Base-by-base conservation (phyloP, 148 eudicot genomes). In the Amaranthus palmeri region DNA sequence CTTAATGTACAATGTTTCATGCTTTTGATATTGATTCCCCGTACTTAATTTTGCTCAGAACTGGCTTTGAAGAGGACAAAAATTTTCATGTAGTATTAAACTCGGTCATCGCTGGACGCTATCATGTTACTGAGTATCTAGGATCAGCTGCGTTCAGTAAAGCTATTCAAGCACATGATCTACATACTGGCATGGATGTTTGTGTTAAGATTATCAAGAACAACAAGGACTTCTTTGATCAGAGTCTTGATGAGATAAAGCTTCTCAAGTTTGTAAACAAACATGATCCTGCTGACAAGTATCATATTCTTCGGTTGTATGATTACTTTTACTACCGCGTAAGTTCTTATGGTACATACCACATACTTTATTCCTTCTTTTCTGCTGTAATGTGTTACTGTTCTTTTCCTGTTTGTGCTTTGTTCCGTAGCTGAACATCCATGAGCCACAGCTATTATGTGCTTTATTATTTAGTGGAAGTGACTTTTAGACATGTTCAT, bases 81-180 rank as follows among this genome's bases (percentile, higher is more conserved):
- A 95, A 92, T 75, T 95, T 92, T 72, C 86, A 92, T 74, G 99
- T 92, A 61, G 92, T 91, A 63, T 72, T 95, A 58, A 95, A 95
- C 72, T 95, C 98, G 3, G 96, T 95, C 63, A 81, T 95, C 73
- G 98, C 97, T 57, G 98, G 98, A 60, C 92, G 98, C 67, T 95
- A 95, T 85, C 98, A 95, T 81, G 97, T 95, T 69, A 91, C 98
- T 55, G 98, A 91, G 81, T 95, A 91, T 87, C 97, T 95, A 70
- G 98, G 98, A 74, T 95, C 98, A 60, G 98, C 98, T 76, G 98
- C 98, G 53, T 95, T 95, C 81, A 95, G 98, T 81, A 91, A 95
- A 86, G 98, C 98, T 83, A 89, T 95, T 78, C 98, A 95, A 85
- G 98, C 98, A 41, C 98, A 91, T 80, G 98, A 95, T 74, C 86